Conservation (phyloP, 306 rosid genomes). For the Prunus mongolica region DNA sequence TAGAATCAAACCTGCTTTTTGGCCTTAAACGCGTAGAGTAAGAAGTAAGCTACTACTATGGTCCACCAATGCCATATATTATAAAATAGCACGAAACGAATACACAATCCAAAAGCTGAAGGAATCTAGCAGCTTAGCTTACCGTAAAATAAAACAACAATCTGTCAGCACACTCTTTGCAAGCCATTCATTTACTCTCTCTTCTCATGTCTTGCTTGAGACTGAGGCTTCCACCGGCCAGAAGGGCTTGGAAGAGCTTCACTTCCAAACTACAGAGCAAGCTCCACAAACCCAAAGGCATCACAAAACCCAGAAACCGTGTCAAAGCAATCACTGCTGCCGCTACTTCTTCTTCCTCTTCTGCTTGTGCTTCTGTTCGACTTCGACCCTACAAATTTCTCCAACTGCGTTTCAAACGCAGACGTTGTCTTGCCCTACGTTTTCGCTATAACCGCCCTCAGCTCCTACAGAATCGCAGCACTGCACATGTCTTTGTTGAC, state of each 20-base stretch:
- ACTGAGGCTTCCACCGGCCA: slow-evolving; percentile 47
- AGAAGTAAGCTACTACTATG: slow-evolving; percentile 11
- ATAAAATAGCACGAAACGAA: background rate
- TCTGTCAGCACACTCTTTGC: background rate
- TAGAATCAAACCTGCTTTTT: background rate
- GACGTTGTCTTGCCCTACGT: slow-evolving; percentile 2
- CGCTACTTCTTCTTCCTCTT: background rate
- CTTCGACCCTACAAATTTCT: slow-evolving; percentile 17
- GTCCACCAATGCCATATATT: background rate
- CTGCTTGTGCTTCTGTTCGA: background rate
- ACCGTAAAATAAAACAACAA: background rate
- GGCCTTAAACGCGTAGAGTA: background rate
- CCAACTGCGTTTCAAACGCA: slow-evolving; percentile 22
- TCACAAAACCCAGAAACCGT: slow-evolving; percentile 34
- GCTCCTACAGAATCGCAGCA: background rate
- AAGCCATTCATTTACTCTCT: background rate
- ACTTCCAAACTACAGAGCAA: slow-evolving; percentile 47
- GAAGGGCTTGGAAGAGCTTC: slow-evolving; percentile 62
- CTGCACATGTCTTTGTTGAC: slow-evolving; percentile 51
- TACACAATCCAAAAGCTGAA: background rate
- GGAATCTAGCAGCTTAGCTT: background rate
- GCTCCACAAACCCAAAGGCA: slow-evolving; percentile 53
- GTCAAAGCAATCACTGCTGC: background rate
- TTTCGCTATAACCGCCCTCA: background rate
- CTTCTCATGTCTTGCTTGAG: slow-evolving; percentile 46